Conservation (phyloP, 257 asterid species). For the Solanum habrochaites region DNA sequence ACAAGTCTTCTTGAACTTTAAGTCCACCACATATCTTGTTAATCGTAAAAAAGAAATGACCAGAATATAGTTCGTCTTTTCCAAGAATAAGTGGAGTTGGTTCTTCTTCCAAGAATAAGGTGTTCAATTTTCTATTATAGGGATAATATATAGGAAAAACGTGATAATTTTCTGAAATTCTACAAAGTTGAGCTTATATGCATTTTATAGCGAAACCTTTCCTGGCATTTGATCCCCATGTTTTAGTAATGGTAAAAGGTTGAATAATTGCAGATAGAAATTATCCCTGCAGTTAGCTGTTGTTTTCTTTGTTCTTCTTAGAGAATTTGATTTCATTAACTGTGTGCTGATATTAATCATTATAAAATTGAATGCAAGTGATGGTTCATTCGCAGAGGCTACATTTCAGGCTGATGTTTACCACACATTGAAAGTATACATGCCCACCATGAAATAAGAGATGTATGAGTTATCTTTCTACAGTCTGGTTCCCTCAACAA, state of each 20-base stretch:
- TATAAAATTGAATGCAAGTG: slow-evolving; percentile 38
- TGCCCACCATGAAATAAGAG: neutral
- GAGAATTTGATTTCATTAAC: neutral
- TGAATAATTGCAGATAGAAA: neutral
- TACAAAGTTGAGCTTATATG: neutral
- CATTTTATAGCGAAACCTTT: neutral
- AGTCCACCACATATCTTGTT: neutral
- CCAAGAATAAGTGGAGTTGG: neutral
- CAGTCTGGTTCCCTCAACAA: slow-evolving; percentile 12
- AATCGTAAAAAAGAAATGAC: neutral
- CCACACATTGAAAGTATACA: slow-evolving; percentile 4
- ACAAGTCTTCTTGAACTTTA: neutral
- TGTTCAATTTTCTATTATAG: too few species aligned
- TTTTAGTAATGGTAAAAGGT: neutral
- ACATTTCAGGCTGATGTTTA: slow-evolving; percentile 41
- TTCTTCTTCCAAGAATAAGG: neutral
- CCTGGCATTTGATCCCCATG: neutral
- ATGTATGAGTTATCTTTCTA: neutral
- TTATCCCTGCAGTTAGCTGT: too few species aligned
- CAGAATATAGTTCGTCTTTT: neutral
- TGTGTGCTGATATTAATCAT: neutral
- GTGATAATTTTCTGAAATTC: neutral
- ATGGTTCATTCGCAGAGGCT: slow-evolving; percentile 52
- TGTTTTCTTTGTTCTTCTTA: too few species aligned
- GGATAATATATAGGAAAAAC: too few species aligned